Evolutionary conservation across 1,139 yeast species (phyloP), one percentile per base, ranked within the genome.

Genomic region (Yamadazyma membranifaciens): DNA sequence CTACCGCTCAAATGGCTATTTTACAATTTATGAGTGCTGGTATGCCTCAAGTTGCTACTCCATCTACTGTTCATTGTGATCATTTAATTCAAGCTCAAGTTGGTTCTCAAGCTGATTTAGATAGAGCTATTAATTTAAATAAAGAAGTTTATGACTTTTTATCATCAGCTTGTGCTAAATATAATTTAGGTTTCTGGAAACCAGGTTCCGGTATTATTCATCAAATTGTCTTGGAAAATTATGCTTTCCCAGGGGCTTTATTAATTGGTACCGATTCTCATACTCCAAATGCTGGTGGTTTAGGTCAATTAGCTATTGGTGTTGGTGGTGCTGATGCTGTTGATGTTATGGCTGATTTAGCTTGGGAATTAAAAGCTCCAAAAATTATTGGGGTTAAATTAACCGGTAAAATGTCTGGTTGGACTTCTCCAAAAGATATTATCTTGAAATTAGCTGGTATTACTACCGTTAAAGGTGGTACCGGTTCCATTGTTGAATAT

Each of bases 251-350:
- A 73, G 98, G 98, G 78, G 92, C 92, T 54, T 75, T 92, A 68
- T 81, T 92, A 73, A 85, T 92, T 56, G 98, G 98, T 78, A 91
- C 98, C 49, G 98, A 92, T 73, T 91, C 98, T 34, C 98, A 92
- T 75, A 92, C 98, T 57, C 98, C 98, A 55, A 92, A 92, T 67
- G 98, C 98, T 55, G 98, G 98, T 80, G 98, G 98, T 73, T 80
- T 92, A 61, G 98, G 98, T 75, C 95, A 87, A 77, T 79, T 91
- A 60, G 98, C 98, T 59, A 92, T 92, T 63, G 98, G 98, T 83
- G 98, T 92, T 56, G 98, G 98, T 81, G 98, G 98, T 83, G 98
- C 98, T 59, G 98, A 92, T 69, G 98, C 98, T 54, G 98, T 92
- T 60, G 98, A 92, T 71, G 98, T 87, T 59, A 81, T 92, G 87